Evolutionary conservation across 345 rosid species (phyloP), one percentile per base, ranked within the genome.

Genomic region (Salix dunnii): DNA sequence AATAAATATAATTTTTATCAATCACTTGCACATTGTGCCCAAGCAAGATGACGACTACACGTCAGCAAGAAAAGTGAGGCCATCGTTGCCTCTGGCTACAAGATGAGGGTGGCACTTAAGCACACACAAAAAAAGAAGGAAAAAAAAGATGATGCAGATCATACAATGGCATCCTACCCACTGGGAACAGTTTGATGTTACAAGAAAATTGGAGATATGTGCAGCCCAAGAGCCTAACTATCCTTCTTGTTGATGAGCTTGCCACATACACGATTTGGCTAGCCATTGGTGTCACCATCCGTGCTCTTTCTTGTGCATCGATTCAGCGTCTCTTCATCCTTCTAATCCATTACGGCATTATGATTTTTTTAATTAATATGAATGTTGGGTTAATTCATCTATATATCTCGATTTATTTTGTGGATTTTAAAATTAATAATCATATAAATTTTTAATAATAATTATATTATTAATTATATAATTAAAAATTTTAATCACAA

Each of bases 181-280:
- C 7, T 3, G 2, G 9, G 9, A 40, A 69, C n/a, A 66, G 8
- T 17, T 30, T 36, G 69, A 46, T 60, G 78, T 67, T 64, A 65
- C 33, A 30, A 68, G 25, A 48, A 74, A 25, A 6, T 48, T 68
- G 3, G 65, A 61, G 60, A 46, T n/a, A 1, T 38, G 43, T 14
- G 25, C 3, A 21, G 58, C 60, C n/a, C 10, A 16, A 38, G 7
- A 62, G 60, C 25, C 40, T 6, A 2, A 9, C 2, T 20, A 30
- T 17, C 23, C n/a, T n/a, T 0, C 2, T 43, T 46, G 67, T 71
- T 72, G 85, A 79, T 64, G 82, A 79, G 85, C 5, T 36, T 62
- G 85, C 79, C 82, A 51, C 81, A 28, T 33, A 8, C 43, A 60
- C 31, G 36, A 35, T 35, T 3, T 1, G 60, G 60, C 21, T 48